These are phyloP conservation scores for Penicillium sp. DNA, from an alignment of 2,329 filamentous ascomycete genomes.

Conservation along the genomic window DNA sequence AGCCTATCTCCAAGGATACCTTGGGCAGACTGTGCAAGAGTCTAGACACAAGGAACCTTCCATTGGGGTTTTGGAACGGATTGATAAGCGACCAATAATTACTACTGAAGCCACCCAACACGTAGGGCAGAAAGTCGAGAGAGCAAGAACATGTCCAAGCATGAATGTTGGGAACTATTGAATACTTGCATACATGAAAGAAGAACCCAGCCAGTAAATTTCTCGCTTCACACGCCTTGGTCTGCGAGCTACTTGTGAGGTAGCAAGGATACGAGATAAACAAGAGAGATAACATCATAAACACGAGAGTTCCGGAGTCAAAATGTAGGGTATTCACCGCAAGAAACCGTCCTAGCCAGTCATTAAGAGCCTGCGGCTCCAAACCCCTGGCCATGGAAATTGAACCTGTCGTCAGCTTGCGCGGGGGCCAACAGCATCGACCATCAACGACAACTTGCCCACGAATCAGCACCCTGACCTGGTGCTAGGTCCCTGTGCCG, in stretches of 20 bases:
- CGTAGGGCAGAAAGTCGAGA: neutral
- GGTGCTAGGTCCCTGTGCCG: conserved; percentile 8
- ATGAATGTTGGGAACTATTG: neutral
- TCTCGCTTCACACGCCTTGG: neutral
- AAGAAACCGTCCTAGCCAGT: conserved; percentile 14
- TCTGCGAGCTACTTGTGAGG: neutral
- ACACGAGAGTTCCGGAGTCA: neutral
- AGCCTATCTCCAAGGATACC: too few species aligned
- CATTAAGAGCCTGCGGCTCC: conserved; percentile 12
- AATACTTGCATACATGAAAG: neutral
- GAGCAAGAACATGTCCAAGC: neutral
- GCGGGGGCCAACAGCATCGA: conserved; percentile 2
- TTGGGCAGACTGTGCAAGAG: too few species aligned
- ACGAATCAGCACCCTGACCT: conserved; percentile 2
- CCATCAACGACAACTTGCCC: neutral
- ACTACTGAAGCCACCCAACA: neutral
- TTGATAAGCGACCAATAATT: neutral
- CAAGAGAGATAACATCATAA: neutral
- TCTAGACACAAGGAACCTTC: too few species aligned
- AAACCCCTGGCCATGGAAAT: conserved; percentile 14
- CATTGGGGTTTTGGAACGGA: too few species aligned
- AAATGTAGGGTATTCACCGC: neutral
- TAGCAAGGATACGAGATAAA: neutral
- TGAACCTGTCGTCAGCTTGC: neutral
- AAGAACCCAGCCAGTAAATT: neutral